Base-by-base conservation (phyloP, 495 filamentous ascomycete species). In the Apiosordaria backusii region DNA sequence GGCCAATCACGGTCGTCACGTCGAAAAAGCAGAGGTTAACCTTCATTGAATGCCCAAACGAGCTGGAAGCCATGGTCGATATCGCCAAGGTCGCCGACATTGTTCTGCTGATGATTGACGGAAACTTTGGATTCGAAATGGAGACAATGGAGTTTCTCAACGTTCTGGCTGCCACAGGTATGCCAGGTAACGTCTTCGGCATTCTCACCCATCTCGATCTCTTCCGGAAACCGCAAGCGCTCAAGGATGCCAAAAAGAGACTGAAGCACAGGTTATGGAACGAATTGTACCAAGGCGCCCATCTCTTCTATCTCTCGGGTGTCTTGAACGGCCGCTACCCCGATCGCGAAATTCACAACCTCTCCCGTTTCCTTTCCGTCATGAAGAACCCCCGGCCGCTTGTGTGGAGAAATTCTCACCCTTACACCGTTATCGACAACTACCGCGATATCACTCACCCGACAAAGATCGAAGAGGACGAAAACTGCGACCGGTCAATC, bases 141-240 rank as follows among this genome's bases (percentile, higher is more conserved):
- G 95, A 99, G 81, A 99, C 95, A 1, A 98, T 99, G 96, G 95
- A 99, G 77, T 99, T 99, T 70, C 77, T 99, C 72, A 97, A 97
- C 71, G 88, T 96, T 54, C 80, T 98, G 62, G 87, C 91, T 6
- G 84, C 92, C 10, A 94, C 90, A 61, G 95, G 95, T 75, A 96
- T 99, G 92, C 95, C 95, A 9, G 94, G 93, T 66, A 99, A 99
- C 71, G 92, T 99, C 22, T 98, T 98, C 73, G 96, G 96, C 26
- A 93, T 99, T 60, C 83, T 98, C 26, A 97, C 95, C 16, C 96
- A 98, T 84, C 83, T 99, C 50, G 95, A 99, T 77, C 83, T 97
- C 3, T 99, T 98, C 81, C 87, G 88, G 76, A 97, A 95, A 68
- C 95, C 95, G 60, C 92, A 92, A 67, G 89, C 92, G 1, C 77